These are phyloP conservation scores for Talaromyces islandicus DNA, from an alignment of 2,329 filamentous ascomycete species.

Conservation along the genomic window DNA sequence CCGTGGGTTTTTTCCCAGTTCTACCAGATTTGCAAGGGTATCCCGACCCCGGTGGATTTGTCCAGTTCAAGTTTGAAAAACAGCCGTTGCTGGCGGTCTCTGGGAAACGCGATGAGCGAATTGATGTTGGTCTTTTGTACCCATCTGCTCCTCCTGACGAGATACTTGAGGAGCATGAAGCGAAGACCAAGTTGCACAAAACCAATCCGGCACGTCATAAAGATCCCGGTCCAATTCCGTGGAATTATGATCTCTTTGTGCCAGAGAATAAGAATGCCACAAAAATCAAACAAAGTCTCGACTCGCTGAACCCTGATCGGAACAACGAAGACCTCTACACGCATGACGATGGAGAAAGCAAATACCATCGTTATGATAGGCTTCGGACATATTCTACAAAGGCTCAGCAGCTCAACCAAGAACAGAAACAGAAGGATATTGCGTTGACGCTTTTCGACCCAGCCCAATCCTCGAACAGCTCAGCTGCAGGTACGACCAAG, in stretches of 20 bases:
- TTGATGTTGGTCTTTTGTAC: conserved; percentile 54
- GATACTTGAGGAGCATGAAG: conserved; percentile 41
- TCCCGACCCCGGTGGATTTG: conserved; percentile 53
- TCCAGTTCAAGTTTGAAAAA: conserved; percentile 56
- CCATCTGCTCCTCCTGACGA: conserved; percentile 46
- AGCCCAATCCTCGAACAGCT: conserved; percentile 19
- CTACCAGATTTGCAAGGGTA: conserved; percentile 57
- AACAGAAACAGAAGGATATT: conserved; percentile 51
- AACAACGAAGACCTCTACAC: conserved; percentile 49
- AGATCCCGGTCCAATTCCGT: conserved; percentile 48
- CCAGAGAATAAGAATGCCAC: conserved; percentile 44
- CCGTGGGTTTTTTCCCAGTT: conserved; percentile 56
- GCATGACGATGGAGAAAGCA: conserved; percentile 37
- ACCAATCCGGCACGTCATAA: conserved; percentile 45
- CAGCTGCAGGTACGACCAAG: conserved; percentile 33
- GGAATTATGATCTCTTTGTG: conserved; percentile 56
- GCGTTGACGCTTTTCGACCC: conserved; percentile 55
- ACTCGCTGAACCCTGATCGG: conserved; percentile 47
- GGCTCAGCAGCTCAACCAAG: conserved; percentile 45
- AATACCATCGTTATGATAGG: conserved; percentile 51
- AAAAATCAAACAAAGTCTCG: conserved; percentile 52
- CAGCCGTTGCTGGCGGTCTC: conserved; percentile 48
- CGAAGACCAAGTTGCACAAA: conserved; percentile 43
- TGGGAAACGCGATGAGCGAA: conserved; percentile 50
- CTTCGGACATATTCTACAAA: conserved; percentile 57